Evolutionary conservation across 768 basidiomycete species (phyloP), one percentile per base, ranked within the genome.

Genomic region (Agrocybe praecox): DNA sequence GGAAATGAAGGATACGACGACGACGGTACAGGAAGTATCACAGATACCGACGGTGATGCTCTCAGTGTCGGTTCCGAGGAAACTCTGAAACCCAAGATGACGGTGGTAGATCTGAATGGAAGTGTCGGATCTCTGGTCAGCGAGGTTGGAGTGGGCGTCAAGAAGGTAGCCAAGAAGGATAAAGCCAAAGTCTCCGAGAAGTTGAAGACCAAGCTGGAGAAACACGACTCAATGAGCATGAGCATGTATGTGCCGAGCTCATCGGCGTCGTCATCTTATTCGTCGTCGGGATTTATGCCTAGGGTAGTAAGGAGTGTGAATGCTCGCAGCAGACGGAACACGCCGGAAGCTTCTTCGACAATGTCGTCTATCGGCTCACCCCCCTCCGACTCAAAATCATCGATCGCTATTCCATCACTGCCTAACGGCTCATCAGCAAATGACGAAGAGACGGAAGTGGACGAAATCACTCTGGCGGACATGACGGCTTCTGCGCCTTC

Each of bases 261-360:
- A 2, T 61, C 60, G 9, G 22, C 47, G 5, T 64, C 64, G n/a
- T 53, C 52, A 44, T 62, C 63, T 29, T 50, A 50, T 6, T 57
- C 66, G n/a, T 64, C 64, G n/a, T 58, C 59, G 33, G 60, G 66
- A 49, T 71, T 73, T 45, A 80, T 77, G 18, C 73, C 85, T 29
- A 75, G 86, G 62, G 73, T 87, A 51, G 79, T 87, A 53, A 74
- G 81, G 61, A 86, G 79, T 52, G 83, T 85, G n/a, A 80, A 74
- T 12, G 74, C 80, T 60, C 69, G 60, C 46, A 40, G 36, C 14
- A 64, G 63, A 49, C 56, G 60, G 53, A 61, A 51, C 10, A 56
- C 57, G 6, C 52, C 62, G 1, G 46, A 58, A 22, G 29, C 43
- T 1, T 40, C 55, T 17, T 22, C 54, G 29, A 44, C 59, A 34